Percentiles rank a stretch among this genome's conserved stretches.
Evolutionary conservation across 2,329 filamentous ascomycete genomes (phyloP).

Genomic region (Cylindrodendrum hubeiense): DNA sequence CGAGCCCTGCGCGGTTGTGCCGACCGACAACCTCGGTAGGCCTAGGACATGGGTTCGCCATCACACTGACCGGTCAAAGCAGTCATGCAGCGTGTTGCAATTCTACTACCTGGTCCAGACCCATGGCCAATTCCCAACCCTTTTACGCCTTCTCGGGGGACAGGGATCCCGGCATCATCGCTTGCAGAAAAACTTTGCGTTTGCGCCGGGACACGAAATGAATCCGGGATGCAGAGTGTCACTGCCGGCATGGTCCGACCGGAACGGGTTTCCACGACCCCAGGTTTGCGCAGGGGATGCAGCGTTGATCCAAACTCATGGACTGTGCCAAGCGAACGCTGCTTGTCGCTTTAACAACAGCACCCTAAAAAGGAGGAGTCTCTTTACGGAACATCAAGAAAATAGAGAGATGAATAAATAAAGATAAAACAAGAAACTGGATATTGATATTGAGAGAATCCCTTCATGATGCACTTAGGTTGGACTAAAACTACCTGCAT

Average conservation of each 20-base stretch:
- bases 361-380: too few species aligned
- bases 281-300: not conserved
- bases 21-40: slow-evolving; percentile 15
- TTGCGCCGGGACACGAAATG: slow-evolving; percentile 16
- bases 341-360: too few species aligned
- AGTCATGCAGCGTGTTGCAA: slow-evolving; percentile 12
- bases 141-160: not conserved
- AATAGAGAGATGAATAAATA: too few species aligned
- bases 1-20: not conserved
- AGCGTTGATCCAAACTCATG: too few species aligned
- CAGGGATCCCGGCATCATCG: not conserved
- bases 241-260: slow-evolving; percentile 17
- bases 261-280: not conserved
- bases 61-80: not conserved
- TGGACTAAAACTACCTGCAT: too few species aligned
- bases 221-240: slow-evolving; percentile 4
- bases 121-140: not conserved
- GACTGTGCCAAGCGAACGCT: too few species aligned
- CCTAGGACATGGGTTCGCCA: not conserved
- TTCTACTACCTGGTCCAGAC: not conserved
- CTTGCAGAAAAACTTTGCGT: not conserved
- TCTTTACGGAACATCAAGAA: too few species aligned
- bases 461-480: too few species aligned
- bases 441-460: too few species aligned
- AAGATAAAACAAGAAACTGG: too few species aligned